Evolutionary conservation across 1,284 basidiomycete genomes (phyloP).

Genomic region (Phaffia rhodozyma): DNA sequence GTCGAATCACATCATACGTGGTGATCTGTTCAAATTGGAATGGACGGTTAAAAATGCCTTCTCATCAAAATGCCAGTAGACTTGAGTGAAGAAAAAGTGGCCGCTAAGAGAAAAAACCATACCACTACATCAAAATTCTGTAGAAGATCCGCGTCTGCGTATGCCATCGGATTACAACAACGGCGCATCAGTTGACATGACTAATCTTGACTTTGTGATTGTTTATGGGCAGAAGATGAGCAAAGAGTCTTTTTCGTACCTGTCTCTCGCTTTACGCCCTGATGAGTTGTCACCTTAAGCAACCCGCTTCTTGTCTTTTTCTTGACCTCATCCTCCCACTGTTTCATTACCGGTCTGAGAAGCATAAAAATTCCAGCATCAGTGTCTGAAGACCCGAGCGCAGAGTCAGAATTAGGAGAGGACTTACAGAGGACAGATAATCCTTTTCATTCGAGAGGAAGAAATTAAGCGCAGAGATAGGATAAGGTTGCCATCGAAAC

Average conservation of each 20-base stretch:
- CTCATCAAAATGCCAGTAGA: background rate
- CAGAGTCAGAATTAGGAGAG: background rate
- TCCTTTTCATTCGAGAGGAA: constrained; percentile 39
- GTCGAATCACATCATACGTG: constrained; percentile 50
- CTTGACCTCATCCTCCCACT: constrained; percentile 79
- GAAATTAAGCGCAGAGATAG: constrained; percentile 6
- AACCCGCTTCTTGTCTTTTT: constrained; percentile 55
- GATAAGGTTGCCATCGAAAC: background rate
- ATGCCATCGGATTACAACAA: constrained; percentile 2
- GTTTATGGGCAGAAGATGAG: no score
- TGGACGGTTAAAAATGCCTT: background rate
- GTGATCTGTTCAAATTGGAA: constrained; percentile 40
- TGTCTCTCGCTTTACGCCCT: constrained; percentile 58
- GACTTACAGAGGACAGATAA: constrained; percentile 54
- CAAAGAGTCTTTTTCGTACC: constrained; percentile 37
- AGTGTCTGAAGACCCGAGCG: background rate
- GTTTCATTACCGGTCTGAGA: constrained; percentile 56
- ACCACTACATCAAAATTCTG: constrained; percentile 60
- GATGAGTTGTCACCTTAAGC: constrained; percentile 65
- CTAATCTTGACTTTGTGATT: no score
- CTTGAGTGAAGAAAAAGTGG: background rate
- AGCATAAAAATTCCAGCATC: constrained; percentile 21
- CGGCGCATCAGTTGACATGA: no score
- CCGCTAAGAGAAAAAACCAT: background rate
- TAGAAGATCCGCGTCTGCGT: constrained; percentile 48